phyloP scores from a whole-genome alignment of 768 basidiomycete species.

The Russula sp. region DNA sequence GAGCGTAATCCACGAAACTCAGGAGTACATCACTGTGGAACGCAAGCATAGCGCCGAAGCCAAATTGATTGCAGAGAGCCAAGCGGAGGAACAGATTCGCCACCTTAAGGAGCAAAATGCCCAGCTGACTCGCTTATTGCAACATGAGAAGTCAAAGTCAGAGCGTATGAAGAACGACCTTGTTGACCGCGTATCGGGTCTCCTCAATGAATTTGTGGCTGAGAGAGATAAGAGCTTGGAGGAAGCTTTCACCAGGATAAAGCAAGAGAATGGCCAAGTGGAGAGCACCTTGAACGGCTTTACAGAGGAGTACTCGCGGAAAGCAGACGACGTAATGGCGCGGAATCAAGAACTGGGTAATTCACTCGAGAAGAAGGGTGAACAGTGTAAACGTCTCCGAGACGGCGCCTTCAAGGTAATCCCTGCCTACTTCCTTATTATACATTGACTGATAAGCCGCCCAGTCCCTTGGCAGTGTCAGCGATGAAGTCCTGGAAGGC shows the following conservation, averaged over 20 bases:
- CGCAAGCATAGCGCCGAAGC: conserved; percentile 45
- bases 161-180: conserved; percentile 67
- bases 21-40: conserved; percentile 52
- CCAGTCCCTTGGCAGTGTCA: conserved; percentile 40
- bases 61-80: conserved; percentile 42
- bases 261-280: conserved; percentile 49
- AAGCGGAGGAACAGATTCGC: conserved; percentile 47
- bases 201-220: conserved; percentile 65
- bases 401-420: conserved; percentile 57
- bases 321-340: conserved; percentile 38
- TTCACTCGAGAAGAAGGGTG: conserved; percentile 40
- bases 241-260: conserved; percentile 48
- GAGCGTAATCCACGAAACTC: conserved; percentile 49
- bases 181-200: conserved; percentile 63
- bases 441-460: conserved; percentile 10
- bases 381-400: conserved; percentile 47
- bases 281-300: conserved; percentile 47
- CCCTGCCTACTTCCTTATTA: background rate
- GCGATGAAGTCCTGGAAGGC: conserved; percentile 37
- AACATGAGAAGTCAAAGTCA: conserved; percentile 58
- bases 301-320: conserved; percentile 42
- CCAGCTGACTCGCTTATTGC: conserved; percentile 52
- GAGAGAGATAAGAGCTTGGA: conserved; percentile 62
- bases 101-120: conserved; percentile 69
- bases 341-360: conserved; percentile 39